These are phyloP conservation scores for Penicillium olsonii DNA, from an alignment of 2,329 filamentous ascomycete genomes.

Conservation along the genomic window DNA sequence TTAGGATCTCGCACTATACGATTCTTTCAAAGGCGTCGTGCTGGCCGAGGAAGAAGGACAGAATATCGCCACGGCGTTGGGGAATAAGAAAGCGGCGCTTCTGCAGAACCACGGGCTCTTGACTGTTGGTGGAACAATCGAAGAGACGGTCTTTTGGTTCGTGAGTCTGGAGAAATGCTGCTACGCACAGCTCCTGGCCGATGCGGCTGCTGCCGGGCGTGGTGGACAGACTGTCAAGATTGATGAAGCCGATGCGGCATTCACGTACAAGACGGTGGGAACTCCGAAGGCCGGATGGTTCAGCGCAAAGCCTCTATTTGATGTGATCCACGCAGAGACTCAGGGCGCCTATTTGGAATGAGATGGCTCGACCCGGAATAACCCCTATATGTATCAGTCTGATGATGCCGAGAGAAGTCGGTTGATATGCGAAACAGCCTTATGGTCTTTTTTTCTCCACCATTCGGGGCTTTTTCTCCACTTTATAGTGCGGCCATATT, in stretches of 20 bases:
- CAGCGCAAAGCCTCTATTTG: conserved; percentile 70
- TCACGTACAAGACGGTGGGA: conserved; percentile 68
- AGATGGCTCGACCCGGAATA: neutral
- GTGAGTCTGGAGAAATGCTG: conserved; percentile 56
- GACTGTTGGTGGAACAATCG: conserved; percentile 52
- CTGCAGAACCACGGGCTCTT: conserved; percentile 57
- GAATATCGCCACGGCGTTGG: conserved; percentile 52
- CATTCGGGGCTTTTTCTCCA: neutral
- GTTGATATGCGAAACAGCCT: neutral
- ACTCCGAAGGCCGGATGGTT: conserved; percentile 66
- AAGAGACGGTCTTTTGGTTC: conserved; percentile 58
- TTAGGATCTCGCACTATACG: conserved; percentile 54
- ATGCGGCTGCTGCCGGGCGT: conserved; percentile 56
- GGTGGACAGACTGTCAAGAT: conserved; percentile 68
- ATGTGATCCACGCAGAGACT: conserved; percentile 65
- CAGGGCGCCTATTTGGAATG: conserved; percentile 57
- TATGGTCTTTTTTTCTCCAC: neutral
- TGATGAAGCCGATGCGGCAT: conserved; percentile 65
- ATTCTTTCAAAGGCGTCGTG: conserved; percentile 56
- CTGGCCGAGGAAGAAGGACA: conserved; percentile 56
- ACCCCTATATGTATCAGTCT: neutral
- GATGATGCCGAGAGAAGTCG: neutral
- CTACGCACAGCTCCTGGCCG: conserved; percentile 54
- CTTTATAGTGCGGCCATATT: neutral
- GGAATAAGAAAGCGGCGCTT: conserved; percentile 53